A percentile compares a stretch with the other conserved stretches of the same genome.
Evolutionary conservation across 2,329 filamentous ascomycete genomes (phyloP).

Genomic region (Fonsecaea erecta): DNA sequence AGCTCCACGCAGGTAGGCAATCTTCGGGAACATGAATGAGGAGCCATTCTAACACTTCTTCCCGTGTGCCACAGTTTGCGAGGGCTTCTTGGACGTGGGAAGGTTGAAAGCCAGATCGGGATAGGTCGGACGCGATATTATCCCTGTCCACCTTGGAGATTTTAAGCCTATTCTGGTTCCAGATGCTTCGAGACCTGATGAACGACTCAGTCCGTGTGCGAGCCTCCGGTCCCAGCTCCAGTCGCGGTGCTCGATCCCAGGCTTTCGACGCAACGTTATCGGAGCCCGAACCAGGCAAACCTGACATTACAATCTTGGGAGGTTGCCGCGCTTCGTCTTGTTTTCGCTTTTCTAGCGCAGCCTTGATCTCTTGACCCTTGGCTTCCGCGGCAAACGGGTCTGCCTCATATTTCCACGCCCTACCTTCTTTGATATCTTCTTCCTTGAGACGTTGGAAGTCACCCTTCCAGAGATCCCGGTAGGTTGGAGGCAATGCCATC

Average conservation of each 20-base stretch:
- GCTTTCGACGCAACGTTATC: conserved; percentile 62
- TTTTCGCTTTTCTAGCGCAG: conserved; percentile 76
- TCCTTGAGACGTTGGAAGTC: conserved; percentile 83
- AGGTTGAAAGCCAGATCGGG: conserved; percentile 79
- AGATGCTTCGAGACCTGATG: conserved; percentile 76
- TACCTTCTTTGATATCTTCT: conserved; percentile 75
- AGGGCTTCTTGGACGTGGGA: conserved; percentile 90
- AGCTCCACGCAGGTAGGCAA: conserved; percentile 87
- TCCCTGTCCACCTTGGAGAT: conserved; percentile 64
- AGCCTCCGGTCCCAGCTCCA: conserved; percentile 87
- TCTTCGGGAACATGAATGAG: conserved; percentile 97
- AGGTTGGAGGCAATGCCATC: conserved; percentile 88
- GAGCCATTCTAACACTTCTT: conserved; percentile 94
- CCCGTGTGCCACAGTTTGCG: conserved; percentile 83
- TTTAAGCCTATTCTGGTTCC: conserved; percentile 79
- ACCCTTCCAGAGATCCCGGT: conserved; percentile 86
- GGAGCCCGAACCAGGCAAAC: conserved; percentile 29
- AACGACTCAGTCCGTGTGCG: conserved; percentile 78
- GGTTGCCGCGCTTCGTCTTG: conserved; percentile 65
- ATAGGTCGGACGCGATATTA: conserved; percentile 72
- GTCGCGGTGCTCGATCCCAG: conserved; percentile 84
- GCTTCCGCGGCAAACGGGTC: conserved; percentile 81
- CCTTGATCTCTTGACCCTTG: conserved; percentile 79
- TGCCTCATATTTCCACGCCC: conserved; percentile 89
- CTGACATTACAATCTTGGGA: conserved; percentile 59